Base-by-base conservation (phyloP, 1,139 yeast species). In the Yamadazyma sp. region DNA sequence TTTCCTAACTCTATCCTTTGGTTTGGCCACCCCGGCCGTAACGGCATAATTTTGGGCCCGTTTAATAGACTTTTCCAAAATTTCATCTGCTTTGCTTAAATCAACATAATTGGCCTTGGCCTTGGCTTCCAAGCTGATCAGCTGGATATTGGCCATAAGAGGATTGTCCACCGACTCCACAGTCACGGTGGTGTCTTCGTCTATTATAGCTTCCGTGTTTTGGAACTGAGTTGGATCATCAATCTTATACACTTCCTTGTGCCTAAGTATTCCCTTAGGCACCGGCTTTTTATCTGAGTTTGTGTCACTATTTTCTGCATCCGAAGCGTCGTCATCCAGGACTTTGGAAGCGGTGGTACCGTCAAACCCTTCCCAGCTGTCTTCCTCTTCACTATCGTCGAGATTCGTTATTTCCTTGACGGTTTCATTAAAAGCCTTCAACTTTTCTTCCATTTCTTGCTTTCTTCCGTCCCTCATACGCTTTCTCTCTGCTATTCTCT, bases 21-120 rank as follows among this genome's bases (percentile, higher is more conserved):
- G 75, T 42, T 70, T 70, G 13, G 70, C 56, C 9, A 67, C 73
- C 7, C 86, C 86, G 47, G 80, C 67, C 30, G 80, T 64, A 37
- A 76, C 76, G 11, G 94, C 90, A 59, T 85, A 81, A 57, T 84
- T 78, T 59, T 84, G 77, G 31, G 92, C 92, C 50, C 84, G 68
- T 35, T 75, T 71, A 38, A 85, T 79, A 21, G 89, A 80, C 40
- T 78, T 72, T 15, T 82, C 79, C 44, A 85, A 62, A 0, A 85
- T 73, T 44, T 80, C 76, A 28, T 80, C 73, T 0, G 88, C 73
- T 51, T 76, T 73, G 8, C 66, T 68, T 41, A 85, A 64, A 46
- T 82, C 74, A 11, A 86, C 94, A 53, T 76, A 76, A 53, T 84
- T 84, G 26, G 77, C 62, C 43, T 69, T 69, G 6, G 90, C 89